phyloP scores from a whole-genome alignment of 768 basidiomycete species.

The Tubosaeta sp. region DNA sequence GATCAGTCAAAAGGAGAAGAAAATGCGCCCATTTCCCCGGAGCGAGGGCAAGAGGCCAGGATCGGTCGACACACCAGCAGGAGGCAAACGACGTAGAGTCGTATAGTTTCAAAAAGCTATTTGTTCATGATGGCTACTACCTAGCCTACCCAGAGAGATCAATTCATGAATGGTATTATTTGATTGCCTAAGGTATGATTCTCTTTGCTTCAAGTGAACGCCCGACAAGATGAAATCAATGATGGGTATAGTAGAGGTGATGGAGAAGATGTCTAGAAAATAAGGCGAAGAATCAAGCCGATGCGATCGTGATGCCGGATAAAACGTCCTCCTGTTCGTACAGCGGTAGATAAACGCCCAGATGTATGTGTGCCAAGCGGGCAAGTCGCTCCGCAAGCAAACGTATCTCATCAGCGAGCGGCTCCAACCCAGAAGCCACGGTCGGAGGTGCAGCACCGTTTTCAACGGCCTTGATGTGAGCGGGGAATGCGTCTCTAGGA shows the following conservation, averaged over 20 bases:
- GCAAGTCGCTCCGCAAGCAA: constrained; percentile 67
- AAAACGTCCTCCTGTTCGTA: constrained; percentile 60
- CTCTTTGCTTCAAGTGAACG: constrained; percentile 22
- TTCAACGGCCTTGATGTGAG: constrained; percentile 28
- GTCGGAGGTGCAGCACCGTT: constrained; percentile 7
- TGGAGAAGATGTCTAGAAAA: constrained; percentile 21
- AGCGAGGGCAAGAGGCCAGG: constrained; percentile 13
- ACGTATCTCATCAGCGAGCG: constrained; percentile 61
- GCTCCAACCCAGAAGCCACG: constrained; percentile 61
- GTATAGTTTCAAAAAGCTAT: constrained; percentile 1
- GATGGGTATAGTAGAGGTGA: constrained; percentile 27
- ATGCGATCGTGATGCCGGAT: constrained; percentile 19
- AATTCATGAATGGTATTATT: constrained; percentile 22
- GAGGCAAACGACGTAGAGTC: constrained; percentile 23
- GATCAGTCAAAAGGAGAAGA: constrained; percentile 85
- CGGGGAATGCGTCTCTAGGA: constrained; percentile 35
- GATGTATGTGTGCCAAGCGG: constrained; percentile 68
- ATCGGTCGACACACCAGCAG: constrained; percentile 5
- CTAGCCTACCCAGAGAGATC: neutral
- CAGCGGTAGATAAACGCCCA: constrained; percentile 70
- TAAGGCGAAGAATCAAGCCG: constrained; percentile 14
- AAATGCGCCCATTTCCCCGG: constrained; percentile 61
- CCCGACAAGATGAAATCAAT: constrained; percentile 26
- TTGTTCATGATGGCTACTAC: neutral
- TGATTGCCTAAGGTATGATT: constrained; percentile 24